Conservation (phyloP, 2,329 filamentous ascomycete species). For the Ophiostoma ips region DNA sequence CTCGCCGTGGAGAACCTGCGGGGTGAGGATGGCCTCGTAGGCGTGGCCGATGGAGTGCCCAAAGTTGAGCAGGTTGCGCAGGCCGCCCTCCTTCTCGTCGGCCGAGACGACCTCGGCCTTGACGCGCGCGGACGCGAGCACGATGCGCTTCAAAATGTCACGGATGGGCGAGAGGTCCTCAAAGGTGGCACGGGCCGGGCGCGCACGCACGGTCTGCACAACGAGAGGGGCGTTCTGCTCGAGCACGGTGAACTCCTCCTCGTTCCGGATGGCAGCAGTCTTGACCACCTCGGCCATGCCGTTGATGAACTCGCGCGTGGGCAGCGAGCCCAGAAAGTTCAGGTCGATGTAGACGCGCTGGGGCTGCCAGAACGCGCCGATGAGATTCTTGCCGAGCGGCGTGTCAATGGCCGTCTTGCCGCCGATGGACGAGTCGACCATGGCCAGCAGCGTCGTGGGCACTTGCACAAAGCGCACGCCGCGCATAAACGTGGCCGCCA, state of each 20-base stretch:
- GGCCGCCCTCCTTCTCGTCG: slow-evolving; percentile 85
- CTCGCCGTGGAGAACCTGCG: slow-evolving; percentile 90
- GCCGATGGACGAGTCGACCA: slow-evolving; percentile 97
- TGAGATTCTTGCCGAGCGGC: slow-evolving; percentile 86
- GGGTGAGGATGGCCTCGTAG: slow-evolving; percentile 87
- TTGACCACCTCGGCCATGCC: slow-evolving; percentile 98
- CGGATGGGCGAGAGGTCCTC: slow-evolving; percentile 57
- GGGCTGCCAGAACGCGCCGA: slow-evolving; percentile 95
- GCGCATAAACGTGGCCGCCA: slow-evolving; percentile 96
- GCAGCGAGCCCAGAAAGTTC: slow-evolving; percentile 78
- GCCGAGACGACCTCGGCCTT: slow-evolving; percentile 91
- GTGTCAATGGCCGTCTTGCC: slow-evolving; percentile 98
- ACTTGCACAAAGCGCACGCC: slow-evolving; percentile 94
- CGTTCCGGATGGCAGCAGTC: slow-evolving; percentile 93
- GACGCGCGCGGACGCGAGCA: slow-evolving; percentile 79
- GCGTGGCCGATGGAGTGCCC: slow-evolving; percentile 97
- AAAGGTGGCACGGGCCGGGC: slow-evolving; percentile 24
- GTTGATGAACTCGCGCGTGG: slow-evolving; percentile 87
- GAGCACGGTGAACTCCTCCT: slow-evolving; percentile 68
- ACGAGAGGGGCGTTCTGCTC: slow-evolving; percentile 72
- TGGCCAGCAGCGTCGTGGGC: slow-evolving; percentile 82
- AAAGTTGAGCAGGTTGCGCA: slow-evolving; percentile 92
- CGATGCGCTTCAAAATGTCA: slow-evolving; percentile 59
- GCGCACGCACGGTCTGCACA: slow-evolving; percentile 53
- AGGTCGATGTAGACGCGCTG: slow-evolving; percentile 89